Evolutionary conservation across 768 basidiomycete genomes (phyloP).

Genomic region (Phallus indusiatus): DNA sequence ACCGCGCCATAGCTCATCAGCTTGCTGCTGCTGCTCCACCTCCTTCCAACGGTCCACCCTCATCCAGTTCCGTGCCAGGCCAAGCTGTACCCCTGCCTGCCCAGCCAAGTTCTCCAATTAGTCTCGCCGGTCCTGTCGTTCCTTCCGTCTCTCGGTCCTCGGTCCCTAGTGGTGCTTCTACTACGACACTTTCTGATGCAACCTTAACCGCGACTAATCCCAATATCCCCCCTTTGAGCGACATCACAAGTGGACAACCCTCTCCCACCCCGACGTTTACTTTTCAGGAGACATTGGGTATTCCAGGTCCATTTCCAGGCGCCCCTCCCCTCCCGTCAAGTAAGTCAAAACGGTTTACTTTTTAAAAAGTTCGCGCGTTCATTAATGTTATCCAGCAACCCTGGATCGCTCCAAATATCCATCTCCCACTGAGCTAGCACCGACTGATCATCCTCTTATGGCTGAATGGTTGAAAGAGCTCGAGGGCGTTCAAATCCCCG

Average conservation of each 20-base stretch:
- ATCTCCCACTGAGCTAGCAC: background rate
- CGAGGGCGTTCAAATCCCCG: conserved; percentile 59
- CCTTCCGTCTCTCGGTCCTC: background rate
- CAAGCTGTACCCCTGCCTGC: background rate
- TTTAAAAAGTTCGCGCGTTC: background rate
- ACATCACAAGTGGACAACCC: conserved; percentile 57
- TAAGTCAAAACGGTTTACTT: conserved; percentile 21
- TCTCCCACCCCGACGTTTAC: conserved; percentile 39
- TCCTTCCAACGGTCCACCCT: background rate
- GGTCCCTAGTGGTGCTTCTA: background rate
- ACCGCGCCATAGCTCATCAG: background rate
- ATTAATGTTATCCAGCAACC: conserved; percentile 7
- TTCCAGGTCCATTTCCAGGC: conserved; percentile 50
- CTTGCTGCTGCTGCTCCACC: background rate
- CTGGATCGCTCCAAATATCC: conserved; percentile 9
- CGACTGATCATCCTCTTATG: conserved; percentile 51
- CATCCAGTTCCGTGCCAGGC: background rate
- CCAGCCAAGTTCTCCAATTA: background rate
- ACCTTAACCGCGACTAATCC: conserved; percentile 26
- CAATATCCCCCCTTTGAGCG: conserved; percentile 45
- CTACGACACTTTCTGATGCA: background rate
- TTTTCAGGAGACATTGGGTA: conserved; percentile 48
- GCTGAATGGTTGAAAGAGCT: conserved; percentile 68
- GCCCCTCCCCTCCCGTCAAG: conserved; percentile 62
- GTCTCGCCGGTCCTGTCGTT: background rate